phyloP scores from a whole-genome alignment of 2,329 filamentous ascomycete genomes.

The Dothidotthia symphoricarpi region DNA sequence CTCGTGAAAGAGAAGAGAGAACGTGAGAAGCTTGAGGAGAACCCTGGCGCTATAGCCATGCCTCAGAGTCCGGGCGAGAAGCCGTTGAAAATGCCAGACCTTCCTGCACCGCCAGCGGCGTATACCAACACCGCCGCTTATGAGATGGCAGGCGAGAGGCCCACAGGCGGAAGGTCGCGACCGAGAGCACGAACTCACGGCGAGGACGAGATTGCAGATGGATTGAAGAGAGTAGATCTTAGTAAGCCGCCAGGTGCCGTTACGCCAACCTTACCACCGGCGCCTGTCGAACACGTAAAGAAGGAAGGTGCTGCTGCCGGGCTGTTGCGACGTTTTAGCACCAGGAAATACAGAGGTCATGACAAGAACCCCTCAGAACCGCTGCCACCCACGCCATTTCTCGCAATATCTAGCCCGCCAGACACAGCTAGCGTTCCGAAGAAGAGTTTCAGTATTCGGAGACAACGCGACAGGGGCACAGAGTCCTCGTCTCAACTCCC shows the following conservation, averaged over 20 bases:
- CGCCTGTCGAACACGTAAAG: slow-evolving; percentile 58
- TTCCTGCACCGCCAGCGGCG: slow-evolving; percentile 78
- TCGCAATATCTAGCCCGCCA: slow-evolving; percentile 76
- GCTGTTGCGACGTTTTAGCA: slow-evolving; percentile 86
- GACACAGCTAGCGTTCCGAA: slow-evolving; percentile 64
- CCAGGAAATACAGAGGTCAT: slow-evolving; percentile 69
- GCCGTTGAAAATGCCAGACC: slow-evolving; percentile 66
- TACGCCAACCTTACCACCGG: slow-evolving; percentile 55
- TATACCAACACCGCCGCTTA: slow-evolving; percentile 83
- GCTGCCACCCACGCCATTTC: slow-evolving; percentile 67
- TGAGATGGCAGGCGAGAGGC: slow-evolving; percentile 85
- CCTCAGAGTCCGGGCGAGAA: slow-evolving; percentile 58
- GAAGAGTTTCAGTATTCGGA: slow-evolving; percentile 85
- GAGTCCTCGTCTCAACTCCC: slow-evolving; percentile 53
- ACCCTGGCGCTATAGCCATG: slow-evolving; percentile 59
- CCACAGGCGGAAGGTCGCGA: slow-evolving; percentile 77
- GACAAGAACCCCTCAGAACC: slow-evolving; percentile 55
- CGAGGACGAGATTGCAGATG: slow-evolving; percentile 82
- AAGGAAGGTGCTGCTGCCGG: slow-evolving; percentile 87
- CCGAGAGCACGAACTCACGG: slow-evolving; percentile 90
- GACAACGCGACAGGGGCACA: slow-evolving; percentile 55
- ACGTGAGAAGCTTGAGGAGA: slow-evolving; percentile 63
- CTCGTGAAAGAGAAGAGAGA: slow-evolving; percentile 94
- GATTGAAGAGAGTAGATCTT: slow-evolving; percentile 64
- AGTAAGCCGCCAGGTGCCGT: slow-evolving; percentile 49